Base-by-base conservation (phyloP, 139 green algal genomes). In the Coelastrella sp. region DNA sequence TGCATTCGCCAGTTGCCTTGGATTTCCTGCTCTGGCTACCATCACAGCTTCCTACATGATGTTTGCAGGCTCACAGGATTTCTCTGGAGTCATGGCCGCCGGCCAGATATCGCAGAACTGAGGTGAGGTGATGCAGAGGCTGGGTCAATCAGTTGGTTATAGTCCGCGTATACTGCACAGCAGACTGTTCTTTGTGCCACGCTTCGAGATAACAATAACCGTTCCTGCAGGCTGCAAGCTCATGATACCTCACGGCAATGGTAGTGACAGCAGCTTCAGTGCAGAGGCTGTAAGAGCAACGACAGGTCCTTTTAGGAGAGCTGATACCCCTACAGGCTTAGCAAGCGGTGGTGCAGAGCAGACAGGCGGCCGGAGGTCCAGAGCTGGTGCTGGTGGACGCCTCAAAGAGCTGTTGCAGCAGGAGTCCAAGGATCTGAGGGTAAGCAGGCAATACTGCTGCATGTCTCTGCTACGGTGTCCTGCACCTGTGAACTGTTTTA, bases 331-430 rank as follows among this genome's bases (percentile, higher is more conserved):
- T 19, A 58, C 58, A 20, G 78, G 17, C 5, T 54, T 5, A 4
- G 58, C 14, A 23, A 14, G 11, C 5, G 59, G 58, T 86, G 17
- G 58, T 32, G 47, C 77, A 32, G 77, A 11, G 47, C 19, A 19
- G 8, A 22, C 11, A 47, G 47, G 13, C 10, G 11, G 65, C 0
- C 83, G 83, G 19, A 80, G 68, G 54, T 68, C 83, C 4, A 47
- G 83, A 5, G 83, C 68, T 14, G 68, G 68, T 22, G 83, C 83
- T 23, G 83, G 83, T 20, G 47, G 20, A 14, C 83, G 83, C 19
- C 68, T 88, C 5, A 88, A 59, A 32, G 68, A 88, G 17, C 7
- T 88, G 17, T 68, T 88, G 68, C 83, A 88, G 83, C 83, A 88
- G 68, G 83, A 88, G 64, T 66, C 83, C 19, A 88, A 88, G 68